Evolutionary conservation across 2,329 filamentous ascomycete genomes (phyloP), one percentile per base, ranked within the genome.

Genomic region (Claviceps maximensis): DNA sequence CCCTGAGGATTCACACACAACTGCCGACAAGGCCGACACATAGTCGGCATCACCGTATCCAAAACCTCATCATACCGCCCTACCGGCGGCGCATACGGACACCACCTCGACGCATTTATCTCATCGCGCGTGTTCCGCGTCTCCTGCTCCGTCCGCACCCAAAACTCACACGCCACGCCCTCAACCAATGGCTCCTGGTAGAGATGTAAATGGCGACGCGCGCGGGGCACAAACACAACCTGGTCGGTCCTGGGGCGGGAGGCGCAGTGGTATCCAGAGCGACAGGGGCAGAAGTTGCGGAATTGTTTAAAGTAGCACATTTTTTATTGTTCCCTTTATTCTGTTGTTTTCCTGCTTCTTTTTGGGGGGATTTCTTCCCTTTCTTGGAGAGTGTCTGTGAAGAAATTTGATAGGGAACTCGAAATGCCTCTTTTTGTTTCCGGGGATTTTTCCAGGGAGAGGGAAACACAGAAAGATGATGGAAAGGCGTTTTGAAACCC

Each of bases 241-340:
- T 25, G 41, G 9, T 45, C 21, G 31, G 9, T 19, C 4, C 12
- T 5, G 5, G 51, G 21, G 36, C 52, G 45, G 25, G 31, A 15
- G 15, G 47, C 42, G 47, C 52, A 53, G 42, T 49, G 17, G 33
- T 13, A 15, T 40, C 42, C 31, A 3, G 53, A 12, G 36, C 33
- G 21, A 41, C 53, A 56, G 27, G 44, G 44, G 51, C 52, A 52
- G 23, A 21, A 49, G 15, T 49, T 29, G 31, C 51, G 44, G 38
- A 53, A 44, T 40, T 50, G 42, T 12, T 31, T 47, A 47, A n/a
- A 53, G 47, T 48, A 27, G 50, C 49, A 54, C 49, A 51, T 54
- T 47, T 29, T 7, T 6, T 19, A 3, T 29, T 17, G 6, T 9
- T 17, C 5, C 6, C 38, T 21, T 15, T 50, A 4, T 13, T 7